A percentile compares a stretch with the other conserved stretches of the same genome.
Evolutionary conservation across 2,329 filamentous ascomycete species (phyloP).

Genomic region (Neoscytalidium dimidiatum): DNA sequence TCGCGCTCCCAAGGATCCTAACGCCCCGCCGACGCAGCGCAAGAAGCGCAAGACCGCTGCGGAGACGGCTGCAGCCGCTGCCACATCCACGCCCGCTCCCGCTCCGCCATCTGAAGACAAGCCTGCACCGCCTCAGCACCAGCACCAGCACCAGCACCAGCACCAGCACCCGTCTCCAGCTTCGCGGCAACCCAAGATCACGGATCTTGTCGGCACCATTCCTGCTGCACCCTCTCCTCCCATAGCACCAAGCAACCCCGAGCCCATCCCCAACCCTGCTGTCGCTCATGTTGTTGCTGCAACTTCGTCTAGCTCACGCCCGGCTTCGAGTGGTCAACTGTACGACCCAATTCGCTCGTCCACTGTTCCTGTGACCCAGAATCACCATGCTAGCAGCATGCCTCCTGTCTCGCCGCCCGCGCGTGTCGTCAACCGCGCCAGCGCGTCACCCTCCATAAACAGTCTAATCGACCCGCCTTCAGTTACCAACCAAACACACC

Average conservation of each 20-base stretch:
- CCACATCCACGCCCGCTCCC: slow-evolving; percentile 19
- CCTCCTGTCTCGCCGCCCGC: slow-evolving; percentile 50
- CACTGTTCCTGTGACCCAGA: slow-evolving; percentile 38
- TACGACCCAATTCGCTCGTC: slow-evolving; percentile 86
- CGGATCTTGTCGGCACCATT: slow-evolving; percentile 38
- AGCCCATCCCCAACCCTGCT: slow-evolving; percentile 37
- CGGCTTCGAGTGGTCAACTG: slow-evolving; percentile 72
- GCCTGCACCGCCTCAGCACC: slow-evolving; percentile 17
- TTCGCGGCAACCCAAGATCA: slow-evolving; percentile 43
- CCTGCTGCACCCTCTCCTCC: slow-evolving; percentile 10
- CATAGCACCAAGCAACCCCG: not conserved
- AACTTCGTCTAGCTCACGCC: slow-evolving; percentile 50
- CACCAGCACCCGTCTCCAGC: slow-evolving; percentile 23
- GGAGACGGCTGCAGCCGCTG: slow-evolving; percentile 8
- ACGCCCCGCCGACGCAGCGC: slow-evolving; percentile 45
- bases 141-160: slow-evolving; percentile 11
- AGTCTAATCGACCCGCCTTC: slow-evolving; percentile 78
- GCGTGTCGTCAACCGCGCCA: slow-evolving; percentile 66
- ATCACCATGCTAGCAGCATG: slow-evolving; percentile 43
- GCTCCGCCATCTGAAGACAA: slow-evolving; percentile 8
- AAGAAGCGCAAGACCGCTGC: slow-evolving; percentile 46
- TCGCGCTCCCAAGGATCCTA: slow-evolving; percentile 52
- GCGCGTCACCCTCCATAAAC: slow-evolving; percentile 86
- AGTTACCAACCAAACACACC: slow-evolving; percentile 37
- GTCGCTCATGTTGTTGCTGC: slow-evolving; percentile 44